Evolutionary conservation across 306 rosid genomes (phyloP).

Genomic region (Prinsepia uniflora): DNA sequence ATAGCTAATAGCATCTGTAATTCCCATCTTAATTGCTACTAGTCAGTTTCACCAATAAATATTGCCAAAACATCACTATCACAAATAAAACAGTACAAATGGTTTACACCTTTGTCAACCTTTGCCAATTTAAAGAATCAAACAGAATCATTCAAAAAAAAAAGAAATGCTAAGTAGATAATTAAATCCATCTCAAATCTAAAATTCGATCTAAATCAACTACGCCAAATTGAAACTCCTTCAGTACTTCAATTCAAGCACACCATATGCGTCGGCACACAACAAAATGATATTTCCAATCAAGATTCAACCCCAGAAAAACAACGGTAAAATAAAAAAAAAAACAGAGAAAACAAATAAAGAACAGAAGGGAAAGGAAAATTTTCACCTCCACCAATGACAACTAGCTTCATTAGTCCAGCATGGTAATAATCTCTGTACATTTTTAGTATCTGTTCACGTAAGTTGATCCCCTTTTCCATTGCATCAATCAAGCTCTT

Average conservation of each 20-base stretch:
- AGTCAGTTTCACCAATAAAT: background rate
- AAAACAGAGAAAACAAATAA: background rate
- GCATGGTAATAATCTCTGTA: conserved; percentile 79
- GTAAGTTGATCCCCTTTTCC: conserved; percentile 80
- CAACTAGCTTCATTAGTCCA: conserved; percentile 93
- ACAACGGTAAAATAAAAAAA: conserved; percentile 16
- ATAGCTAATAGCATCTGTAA: background rate
- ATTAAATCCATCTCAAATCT: background rate
- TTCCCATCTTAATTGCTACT: background rate
- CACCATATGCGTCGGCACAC: background rate
- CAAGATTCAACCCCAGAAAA: background rate
- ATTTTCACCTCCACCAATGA: conserved; percentile 94
- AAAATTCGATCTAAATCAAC: background rate
- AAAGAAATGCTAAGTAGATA: background rate
- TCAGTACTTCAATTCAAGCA: background rate
- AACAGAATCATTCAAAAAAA: conserved; percentile 7
- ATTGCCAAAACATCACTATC: background rate
- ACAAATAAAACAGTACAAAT: background rate
- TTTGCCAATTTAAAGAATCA: conserved; percentile 1
- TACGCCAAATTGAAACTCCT: background rate
- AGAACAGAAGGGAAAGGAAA: conserved; percentile 16
- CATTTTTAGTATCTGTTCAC: conserved; percentile 67
- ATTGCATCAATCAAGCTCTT: conserved; percentile 91
- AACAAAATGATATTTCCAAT: background rate
- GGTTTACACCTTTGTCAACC: background rate